Evolutionary conservation across 768 basidiomycete species (phyloP), one percentile per base, ranked within the genome.

Genomic region (Sarcodon aspratus): DNA sequence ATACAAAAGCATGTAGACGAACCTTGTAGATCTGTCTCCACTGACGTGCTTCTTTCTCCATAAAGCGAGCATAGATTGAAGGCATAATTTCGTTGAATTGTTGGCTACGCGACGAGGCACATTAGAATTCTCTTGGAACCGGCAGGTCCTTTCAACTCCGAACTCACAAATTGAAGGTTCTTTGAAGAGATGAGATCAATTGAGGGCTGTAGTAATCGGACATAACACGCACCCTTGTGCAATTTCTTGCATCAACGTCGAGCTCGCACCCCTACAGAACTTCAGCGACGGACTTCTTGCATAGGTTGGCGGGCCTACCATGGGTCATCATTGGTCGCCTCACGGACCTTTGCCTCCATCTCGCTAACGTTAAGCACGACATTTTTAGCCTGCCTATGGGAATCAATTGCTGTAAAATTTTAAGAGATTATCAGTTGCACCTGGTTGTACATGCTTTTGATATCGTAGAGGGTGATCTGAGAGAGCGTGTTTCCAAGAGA

Each of bases 11-110:
- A 36, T 10, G 2, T 12, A 48, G 33, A 40, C 69, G 15, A 36
- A 81, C 91, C 75, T 99, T 99, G 77, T 99, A 99, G 50, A 99
- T 98, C 65, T 99, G 93, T 34, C 96, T 75, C 96, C 96, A 99
- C 62, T 99, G 90, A 17, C 86, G 73, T 0, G 96, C 96, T 66
- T 99, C 96, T 68, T 98, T 98, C 66, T 98, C 90, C 82, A 94
- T 95, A 64, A 95, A 96, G 27, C 91, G 79, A 8, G 81, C 75
- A 65, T 96, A 98, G 56, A 97, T 96, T 59, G 80, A 82, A 3
- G 96, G 95, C 93, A 99, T 97, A 61, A 98, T 92, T 70, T 99
- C 95, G 66, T 98, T 99, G 68, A 99, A 99, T 54, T 93, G 80
- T 74, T 94, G 91, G 68, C 93, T 96, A 61, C 2, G 36, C 13